phyloP scores from a whole-genome alignment of 495 filamentous ascomycete genomes.

The Cercophora samala region DNA sequence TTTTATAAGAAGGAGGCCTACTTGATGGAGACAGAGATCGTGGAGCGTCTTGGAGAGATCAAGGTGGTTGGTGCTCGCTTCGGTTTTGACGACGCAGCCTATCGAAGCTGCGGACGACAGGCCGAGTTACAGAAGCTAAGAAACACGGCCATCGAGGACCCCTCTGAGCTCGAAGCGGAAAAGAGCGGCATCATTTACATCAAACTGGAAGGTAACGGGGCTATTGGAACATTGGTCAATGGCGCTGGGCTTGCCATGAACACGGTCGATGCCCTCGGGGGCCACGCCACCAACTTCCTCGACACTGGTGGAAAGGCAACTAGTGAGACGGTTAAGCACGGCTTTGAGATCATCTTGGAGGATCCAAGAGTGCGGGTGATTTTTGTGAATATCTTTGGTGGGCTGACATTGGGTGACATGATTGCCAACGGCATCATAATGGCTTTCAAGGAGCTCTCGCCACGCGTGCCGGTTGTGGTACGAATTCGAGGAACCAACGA shows the following conservation, averaged over 20 bases:
- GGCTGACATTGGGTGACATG: constrained; percentile 81
- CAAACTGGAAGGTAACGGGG: constrained; percentile 48
- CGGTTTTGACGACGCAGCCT: constrained; percentile 78
- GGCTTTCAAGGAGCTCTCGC: constrained; percentile 69
- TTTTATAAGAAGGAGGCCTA: constrained; percentile 70
- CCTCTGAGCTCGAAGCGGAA: constrained; percentile 63
- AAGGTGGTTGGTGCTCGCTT: constrained; percentile 52
- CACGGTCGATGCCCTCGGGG: constrained; percentile 74
- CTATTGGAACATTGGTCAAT: constrained; percentile 74
- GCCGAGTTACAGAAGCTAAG: constrained; percentile 59
- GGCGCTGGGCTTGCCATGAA: constrained; percentile 93
- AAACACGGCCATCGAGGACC: constrained; percentile 48
- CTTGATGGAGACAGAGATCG: constrained; percentile 50
- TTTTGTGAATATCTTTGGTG: constrained; percentile 91
- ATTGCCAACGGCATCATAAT: constrained; percentile 79
- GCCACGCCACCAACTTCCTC: constrained; percentile 73
- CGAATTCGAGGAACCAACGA: constrained; percentile 82
- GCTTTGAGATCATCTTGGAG: constrained; percentile 66
- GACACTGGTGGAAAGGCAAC: constrained; percentile 92
- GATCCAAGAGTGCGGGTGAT: constrained; percentile 69
- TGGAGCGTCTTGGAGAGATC: constrained; percentile 39
- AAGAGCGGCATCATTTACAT: constrained; percentile 72
- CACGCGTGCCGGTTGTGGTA: constrained; percentile 75
- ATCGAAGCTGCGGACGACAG: constrained; percentile 62
- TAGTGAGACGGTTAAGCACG: constrained; percentile 72